phyloP scores from a whole-genome alignment of 1,284 basidiomycete species.

The Cryptococcus floricola region DNA sequence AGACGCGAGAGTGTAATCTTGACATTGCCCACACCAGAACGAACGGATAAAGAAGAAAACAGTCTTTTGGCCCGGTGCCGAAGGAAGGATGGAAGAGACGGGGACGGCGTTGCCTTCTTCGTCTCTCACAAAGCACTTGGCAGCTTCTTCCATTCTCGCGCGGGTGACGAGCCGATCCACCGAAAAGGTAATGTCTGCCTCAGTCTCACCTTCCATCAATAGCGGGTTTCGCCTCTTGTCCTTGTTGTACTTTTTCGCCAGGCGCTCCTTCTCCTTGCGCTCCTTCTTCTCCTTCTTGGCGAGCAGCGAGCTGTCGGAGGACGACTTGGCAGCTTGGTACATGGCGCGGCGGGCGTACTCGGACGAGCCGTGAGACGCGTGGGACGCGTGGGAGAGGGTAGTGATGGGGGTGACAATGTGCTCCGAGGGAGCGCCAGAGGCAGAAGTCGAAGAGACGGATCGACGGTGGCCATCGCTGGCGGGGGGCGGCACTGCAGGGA shows the following conservation, averaged over 20 bases:
- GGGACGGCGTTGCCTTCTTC: slow-evolving; percentile 35
- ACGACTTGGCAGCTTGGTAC: not conserved
- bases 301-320: not conserved
- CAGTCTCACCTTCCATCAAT: not conserved
- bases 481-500: no score
- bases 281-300: not conserved
- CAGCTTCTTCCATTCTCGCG: slow-evolving; percentile 35
- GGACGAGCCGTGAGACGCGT: not conserved
- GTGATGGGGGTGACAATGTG: not conserved
- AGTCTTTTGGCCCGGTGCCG: slow-evolving; percentile 16
- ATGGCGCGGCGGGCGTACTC: not conserved
- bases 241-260: not conserved
- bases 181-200: slow-evolving; percentile 14
- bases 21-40: slow-evolving; percentile 49
- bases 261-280: not conserved
- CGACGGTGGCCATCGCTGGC: no score
- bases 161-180: slow-evolving; percentile 30
- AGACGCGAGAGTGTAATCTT: slow-evolving; percentile 44
- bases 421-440: not conserved
- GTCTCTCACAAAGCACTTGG: slow-evolving; percentile 36
- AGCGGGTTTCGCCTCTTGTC: not conserved
- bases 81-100: slow-evolving; percentile 39
- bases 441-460: not conserved
- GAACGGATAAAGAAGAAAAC: slow-evolving; percentile 45
- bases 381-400: not conserved